These are phyloP conservation scores for Oleoguttula mirabilis DNA, from an alignment of 495 filamentous ascomycete species.

Conservation along the genomic window DNA sequence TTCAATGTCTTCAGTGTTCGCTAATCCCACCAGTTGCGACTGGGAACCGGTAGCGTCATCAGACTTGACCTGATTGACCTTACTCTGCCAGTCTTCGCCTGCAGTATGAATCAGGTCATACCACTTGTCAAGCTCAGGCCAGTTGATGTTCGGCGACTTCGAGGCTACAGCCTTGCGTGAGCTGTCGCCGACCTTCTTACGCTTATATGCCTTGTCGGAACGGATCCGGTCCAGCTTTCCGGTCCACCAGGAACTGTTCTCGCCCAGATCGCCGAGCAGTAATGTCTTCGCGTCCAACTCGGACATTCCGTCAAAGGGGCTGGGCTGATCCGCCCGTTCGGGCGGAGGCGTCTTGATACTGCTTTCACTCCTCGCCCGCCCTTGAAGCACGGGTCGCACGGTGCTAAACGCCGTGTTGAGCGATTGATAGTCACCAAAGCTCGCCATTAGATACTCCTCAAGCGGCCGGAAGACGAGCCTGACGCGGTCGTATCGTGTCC, in stretches of 20 bases:
- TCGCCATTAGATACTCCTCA: slow-evolving; percentile 61
- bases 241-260: slow-evolving; percentile 81
- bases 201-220: slow-evolving; percentile 25
- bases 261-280: slow-evolving; percentile 64
- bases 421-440: slow-evolving; percentile 56
- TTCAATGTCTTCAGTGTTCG: slow-evolving; percentile 33
- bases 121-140: slow-evolving; percentile 60
- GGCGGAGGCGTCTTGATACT: slow-evolving; percentile 23
- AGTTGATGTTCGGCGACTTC: slow-evolving; percentile 63
- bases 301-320: slow-evolving; percentile 29
- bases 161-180: slow-evolving; percentile 35
- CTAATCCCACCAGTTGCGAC: slow-evolving; percentile 20
- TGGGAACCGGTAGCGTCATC: slow-evolving; percentile 21
- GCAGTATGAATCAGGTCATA: slow-evolving; percentile 59
- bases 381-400: slow-evolving; percentile 28
- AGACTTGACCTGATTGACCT: slow-evolving; percentile 34
- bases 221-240: slow-evolving; percentile 37
- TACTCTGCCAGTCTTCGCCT: slow-evolving; percentile 48
- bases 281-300: slow-evolving; percentile 67
- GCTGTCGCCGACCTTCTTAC: slow-evolving; percentile 7
- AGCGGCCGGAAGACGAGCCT: slow-evolving; percentile 46
- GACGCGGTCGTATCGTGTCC: slow-evolving; percentile 16
- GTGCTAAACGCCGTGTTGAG: slow-evolving; percentile 62
- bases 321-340: background rate
- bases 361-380: slow-evolving; percentile 35